Base-by-base conservation (phyloP, 495 filamentous ascomycete species). In the Talaromyces nanjingensis region DNA sequence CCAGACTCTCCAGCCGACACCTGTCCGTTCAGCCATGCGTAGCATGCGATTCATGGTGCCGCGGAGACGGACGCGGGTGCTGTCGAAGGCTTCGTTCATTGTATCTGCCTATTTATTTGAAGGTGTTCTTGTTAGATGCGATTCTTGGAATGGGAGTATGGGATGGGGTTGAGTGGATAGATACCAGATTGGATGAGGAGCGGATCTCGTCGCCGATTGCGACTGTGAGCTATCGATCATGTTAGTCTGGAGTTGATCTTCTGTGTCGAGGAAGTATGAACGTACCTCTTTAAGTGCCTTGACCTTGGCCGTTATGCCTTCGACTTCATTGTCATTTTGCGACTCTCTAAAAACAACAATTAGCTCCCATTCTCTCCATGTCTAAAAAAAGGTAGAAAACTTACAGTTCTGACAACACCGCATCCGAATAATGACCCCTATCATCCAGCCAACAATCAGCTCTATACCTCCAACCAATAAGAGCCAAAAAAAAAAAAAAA, bases 1-100 rank as follows among this genome's bases (percentile, higher is more conserved):
- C 94, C 96, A 98, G 27, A 92, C 90, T 75, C 84, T 90, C 94
- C 94, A 98, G 65, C 92, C 89, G 29, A 98, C 87, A 3, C 96
- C 96, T 12, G 92, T 96, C 69, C 86, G 80, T 77, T 97, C 87
- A 4, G 94, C 96, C 94, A 98, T 98, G 64, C 92, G 72, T 63
- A 98, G 77, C 94, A 98, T 98, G 31, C 92, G 81, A 69, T 91
- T 96, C 94, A 98, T 98, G 47, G 96, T 98, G 47, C 93, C 91
- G 18, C 87, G 81, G 65, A 98, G 76, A 68, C 89, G 81, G 29
- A 91, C 73, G 57, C 92, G 80, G 54, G 96, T 96, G 66, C 81
- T 84, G 67, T 97, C 94, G 70, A 98, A 98, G 5, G 86, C 83
- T 61, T 96, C 89, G 72, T 97, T 96, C 64, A 83, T 76, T 7